phyloP scores from a whole-genome alignment of 768 basidiomycete species.

The Termitomyces eurrhizus region DNA sequence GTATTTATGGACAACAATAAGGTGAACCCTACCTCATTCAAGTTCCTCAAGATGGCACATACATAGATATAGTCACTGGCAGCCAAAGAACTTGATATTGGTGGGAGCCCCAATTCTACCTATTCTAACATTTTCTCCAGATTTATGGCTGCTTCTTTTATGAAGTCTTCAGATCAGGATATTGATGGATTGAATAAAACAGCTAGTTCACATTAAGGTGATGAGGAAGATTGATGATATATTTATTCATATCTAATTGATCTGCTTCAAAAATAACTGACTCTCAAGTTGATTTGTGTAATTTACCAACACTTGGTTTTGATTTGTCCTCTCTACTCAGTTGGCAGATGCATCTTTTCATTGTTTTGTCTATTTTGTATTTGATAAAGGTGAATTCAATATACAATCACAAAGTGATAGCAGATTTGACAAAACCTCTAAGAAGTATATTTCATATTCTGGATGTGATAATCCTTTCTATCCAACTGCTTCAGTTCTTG shows the following conservation, averaged over 20 bases:
- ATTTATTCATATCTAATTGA: not conserved
- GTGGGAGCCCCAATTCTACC: slow-evolving; percentile 28
- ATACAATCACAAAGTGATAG: too few relatives aligned
- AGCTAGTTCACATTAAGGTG: slow-evolving; percentile 14
- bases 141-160: slow-evolving; percentile 37
- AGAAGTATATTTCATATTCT: not conserved
- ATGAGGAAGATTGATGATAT: slow-evolving; percentile 9
- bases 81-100: slow-evolving; percentile 29
- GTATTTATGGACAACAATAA: slow-evolving; percentile 98
- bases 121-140: slow-evolving; percentile 38
- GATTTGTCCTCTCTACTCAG: too few relatives aligned
- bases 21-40: slow-evolving; percentile 87
- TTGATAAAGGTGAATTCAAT: too few relatives aligned
- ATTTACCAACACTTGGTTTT: not conserved
- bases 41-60: too few relatives aligned
- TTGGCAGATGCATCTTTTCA: not conserved
- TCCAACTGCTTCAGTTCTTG: not conserved
- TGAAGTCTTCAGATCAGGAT: not conserved
- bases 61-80: slow-evolving; percentile 71
- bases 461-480: not conserved
- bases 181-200: slow-evolving; percentile 13
- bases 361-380: too few relatives aligned
- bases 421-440: too few relatives aligned
- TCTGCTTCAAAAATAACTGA: not conserved
- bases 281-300: not conserved